Evolutionary conservation across 441 rosid species (phyloP).

Genomic region (Erodium trifolium): DNA sequence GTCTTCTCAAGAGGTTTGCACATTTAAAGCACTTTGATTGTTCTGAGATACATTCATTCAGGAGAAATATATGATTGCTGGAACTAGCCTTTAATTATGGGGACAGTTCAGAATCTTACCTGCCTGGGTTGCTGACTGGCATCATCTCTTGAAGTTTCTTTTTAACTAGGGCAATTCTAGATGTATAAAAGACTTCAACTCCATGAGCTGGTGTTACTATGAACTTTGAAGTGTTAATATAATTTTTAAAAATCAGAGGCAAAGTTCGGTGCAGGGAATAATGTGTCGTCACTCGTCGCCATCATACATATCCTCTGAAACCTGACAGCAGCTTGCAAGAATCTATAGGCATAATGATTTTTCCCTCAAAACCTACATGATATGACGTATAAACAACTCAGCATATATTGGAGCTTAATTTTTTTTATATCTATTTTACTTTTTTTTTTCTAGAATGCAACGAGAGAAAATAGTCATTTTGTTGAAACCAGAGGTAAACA

Average conservation of each 20-base stretch:
- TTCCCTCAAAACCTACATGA: no score
- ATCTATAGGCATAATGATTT: no score
- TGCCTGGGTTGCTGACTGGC: not conserved
- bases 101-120: no score
- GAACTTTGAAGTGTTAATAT: not conserved
- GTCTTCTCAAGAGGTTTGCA: slow-evolving; percentile 77
- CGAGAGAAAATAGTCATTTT: not conserved
- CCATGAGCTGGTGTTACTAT: slow-evolving; percentile 1
- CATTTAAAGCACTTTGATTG: not conserved
- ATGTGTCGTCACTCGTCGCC: not conserved
- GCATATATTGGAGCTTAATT: no score
- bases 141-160: not conserved
- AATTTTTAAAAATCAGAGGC: not conserved
- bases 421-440: no score
- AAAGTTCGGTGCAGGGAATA: not conserved
- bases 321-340: not conserved
- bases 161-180: not conserved
- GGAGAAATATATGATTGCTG: no score
- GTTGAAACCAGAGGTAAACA: not conserved
- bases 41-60: no score
- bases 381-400: no score
- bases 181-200: not conserved
- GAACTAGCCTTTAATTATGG: no score
- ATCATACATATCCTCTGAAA: not conserved
- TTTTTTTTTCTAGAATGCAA: no score